These are phyloP conservation scores for Butyriboletus loyo DNA, from an alignment of 768 basidiomycete species.

Conservation along the genomic window DNA sequence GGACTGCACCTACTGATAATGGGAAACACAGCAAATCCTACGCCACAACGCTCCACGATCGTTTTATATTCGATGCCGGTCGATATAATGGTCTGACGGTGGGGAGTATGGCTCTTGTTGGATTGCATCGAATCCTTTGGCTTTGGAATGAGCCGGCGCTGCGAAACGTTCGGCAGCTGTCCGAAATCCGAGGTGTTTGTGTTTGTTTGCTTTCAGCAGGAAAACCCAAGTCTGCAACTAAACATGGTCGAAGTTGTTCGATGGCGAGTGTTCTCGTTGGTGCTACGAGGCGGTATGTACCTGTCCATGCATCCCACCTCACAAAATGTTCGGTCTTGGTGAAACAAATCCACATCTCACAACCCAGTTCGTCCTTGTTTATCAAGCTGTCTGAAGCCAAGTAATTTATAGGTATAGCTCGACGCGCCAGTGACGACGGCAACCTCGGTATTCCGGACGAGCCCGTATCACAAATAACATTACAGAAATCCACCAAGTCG, in stretches of 20 bases:
- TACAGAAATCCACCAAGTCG: background rate
- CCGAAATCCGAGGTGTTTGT: constrained; percentile 8
- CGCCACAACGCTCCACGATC: background rate
- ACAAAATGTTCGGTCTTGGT: constrained; percentile 2
- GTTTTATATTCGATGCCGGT: background rate
- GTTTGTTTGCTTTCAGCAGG: constrained; percentile 2
- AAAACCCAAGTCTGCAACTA: background rate
- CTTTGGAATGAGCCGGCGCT: too few relatives aligned
- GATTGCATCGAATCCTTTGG: background rate
- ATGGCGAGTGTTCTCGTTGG: constrained; percentile 18
- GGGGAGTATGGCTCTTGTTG: background rate
- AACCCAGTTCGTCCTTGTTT: constrained; percentile 20
- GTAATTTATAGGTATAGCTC: constrained; percentile 14
- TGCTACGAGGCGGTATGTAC: constrained; percentile 9
- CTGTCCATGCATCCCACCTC: background rate
- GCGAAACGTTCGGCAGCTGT: too few relatives aligned
- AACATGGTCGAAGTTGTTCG: background rate
- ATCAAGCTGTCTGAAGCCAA: background rate
- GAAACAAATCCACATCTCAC: constrained; percentile 20
- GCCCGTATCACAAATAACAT: background rate
- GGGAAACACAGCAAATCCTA: too few relatives aligned
- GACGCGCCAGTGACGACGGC: constrained; percentile 5
- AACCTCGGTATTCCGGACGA: constrained; percentile 11
- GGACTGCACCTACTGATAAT: too few relatives aligned
- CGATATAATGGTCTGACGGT: background rate